Percentiles rank a stretch among this genome's conserved stretches.
Conservation (phyloP, 2,329 filamentous ascomycete genomes). For the Penicillium glabrum region DNA sequence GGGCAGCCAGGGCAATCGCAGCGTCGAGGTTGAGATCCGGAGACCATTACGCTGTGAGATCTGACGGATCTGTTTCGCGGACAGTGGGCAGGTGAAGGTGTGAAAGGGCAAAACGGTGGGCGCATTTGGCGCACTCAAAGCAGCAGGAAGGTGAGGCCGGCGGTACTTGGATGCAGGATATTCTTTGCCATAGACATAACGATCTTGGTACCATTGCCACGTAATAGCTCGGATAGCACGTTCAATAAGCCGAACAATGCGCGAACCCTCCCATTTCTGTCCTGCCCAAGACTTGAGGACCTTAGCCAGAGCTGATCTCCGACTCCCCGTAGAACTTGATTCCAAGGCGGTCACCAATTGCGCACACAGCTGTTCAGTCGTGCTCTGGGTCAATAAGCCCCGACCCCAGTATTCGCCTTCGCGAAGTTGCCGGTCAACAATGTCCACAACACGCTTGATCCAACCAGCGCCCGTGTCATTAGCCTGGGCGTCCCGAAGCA, state of each 20-base stretch:
- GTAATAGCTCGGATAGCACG: constrained; percentile 74
- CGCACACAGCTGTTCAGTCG: constrained; percentile 53
- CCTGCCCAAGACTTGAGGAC: constrained; percentile 64
- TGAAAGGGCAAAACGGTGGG: constrained; percentile 96
- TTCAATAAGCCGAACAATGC: constrained; percentile 79
- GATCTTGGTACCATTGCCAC: constrained; percentile 87
- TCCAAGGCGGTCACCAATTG: constrained; percentile 44
- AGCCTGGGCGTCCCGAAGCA: constrained; percentile 72
- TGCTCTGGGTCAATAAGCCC: constrained; percentile 62
- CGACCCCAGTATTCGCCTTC: constrained; percentile 86
- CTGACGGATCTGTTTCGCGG: constrained; percentile 83
- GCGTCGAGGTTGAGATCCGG: constrained; percentile 85
- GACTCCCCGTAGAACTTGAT: constrained; percentile 25
- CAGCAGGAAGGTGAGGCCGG: constrained; percentile 70
- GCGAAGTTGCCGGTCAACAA: constrained; percentile 81
- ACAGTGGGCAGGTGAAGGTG: constrained; percentile 92
- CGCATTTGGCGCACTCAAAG: constrained; percentile 76
- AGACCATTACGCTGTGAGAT: constrained; percentile 95
- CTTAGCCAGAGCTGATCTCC: constrained; percentile 31
- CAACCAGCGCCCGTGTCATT: constrained; percentile 69
- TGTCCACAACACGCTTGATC: constrained; percentile 85
- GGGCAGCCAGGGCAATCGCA: constrained; percentile 85
- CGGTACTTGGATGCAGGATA: constrained; percentile 62
- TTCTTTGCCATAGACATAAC: constrained; percentile 63
- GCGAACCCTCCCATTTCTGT: constrained; percentile 82